Conservation (phyloP, 768 basidiomycete genomes). For the Boletus eberwhitei region DNA sequence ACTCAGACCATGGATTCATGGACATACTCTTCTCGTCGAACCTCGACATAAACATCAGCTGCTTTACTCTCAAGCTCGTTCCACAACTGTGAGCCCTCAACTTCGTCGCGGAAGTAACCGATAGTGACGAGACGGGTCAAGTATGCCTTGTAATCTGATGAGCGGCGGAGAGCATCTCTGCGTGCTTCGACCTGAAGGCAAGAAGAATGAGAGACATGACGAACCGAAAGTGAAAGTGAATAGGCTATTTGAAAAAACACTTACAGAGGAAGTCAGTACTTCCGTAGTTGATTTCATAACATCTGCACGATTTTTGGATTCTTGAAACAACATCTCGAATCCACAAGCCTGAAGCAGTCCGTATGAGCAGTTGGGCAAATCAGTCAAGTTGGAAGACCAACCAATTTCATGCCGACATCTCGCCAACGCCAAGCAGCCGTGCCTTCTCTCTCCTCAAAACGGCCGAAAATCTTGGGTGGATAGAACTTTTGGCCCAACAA, state of each 20-base stretch:
- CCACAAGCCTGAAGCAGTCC: slow-evolving; percentile 69
- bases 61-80: slow-evolving; percentile 70
- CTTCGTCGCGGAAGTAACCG: slow-evolving; percentile 77
- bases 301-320: slow-evolving; percentile 60
- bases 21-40: slow-evolving; percentile 65
- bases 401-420: slow-evolving; percentile 93
- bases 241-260: slow-evolving; percentile 14
- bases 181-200: slow-evolving; percentile 52
- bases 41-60: slow-evolving; percentile 57
- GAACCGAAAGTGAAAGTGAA: background rate
- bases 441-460: slow-evolving; percentile 61
- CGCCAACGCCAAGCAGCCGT: slow-evolving; percentile 72
- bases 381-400: slow-evolving; percentile 31
- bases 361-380: background rate
- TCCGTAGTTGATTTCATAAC: slow-evolving; percentile 35
- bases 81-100: slow-evolving; percentile 78
- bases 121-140: slow-evolving; percentile 58
- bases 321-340: slow-evolving; percentile 95
- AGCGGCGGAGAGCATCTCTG: slow-evolving; percentile 64
- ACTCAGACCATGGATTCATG: background rate
- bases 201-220: background rate
- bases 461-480: slow-evolving; percentile 86
- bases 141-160: slow-evolving; percentile 68
- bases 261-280: slow-evolving; percentile 45
- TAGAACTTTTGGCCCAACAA: slow-evolving; percentile 88